These are phyloP conservation scores for Hypoxylon sp. DNA, from an alignment of 2,329 filamentous ascomycete species.

Conservation along the genomic window DNA sequence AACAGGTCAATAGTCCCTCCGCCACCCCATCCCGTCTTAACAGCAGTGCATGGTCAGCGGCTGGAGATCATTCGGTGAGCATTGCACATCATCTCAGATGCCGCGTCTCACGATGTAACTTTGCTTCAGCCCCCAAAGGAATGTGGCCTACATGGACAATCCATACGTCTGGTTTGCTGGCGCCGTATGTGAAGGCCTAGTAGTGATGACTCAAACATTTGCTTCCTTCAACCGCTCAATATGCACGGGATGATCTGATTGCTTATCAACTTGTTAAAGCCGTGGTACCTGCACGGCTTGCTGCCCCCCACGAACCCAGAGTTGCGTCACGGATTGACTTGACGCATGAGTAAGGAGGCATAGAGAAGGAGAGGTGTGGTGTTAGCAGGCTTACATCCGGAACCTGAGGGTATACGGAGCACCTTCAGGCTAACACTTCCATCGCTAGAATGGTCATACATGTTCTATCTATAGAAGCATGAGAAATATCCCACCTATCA, in stretches of 20 bases:
- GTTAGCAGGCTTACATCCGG: constrained; percentile 7
- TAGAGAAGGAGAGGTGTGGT: constrained; percentile 13
- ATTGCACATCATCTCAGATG: constrained; percentile 10
- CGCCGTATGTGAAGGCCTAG: constrained; percentile 15
- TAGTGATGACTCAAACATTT: constrained; percentile 5
- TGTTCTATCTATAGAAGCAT: neutral
- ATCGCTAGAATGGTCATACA: neutral
- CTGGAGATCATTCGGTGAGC: constrained; percentile 12
- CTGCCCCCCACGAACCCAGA: neutral
- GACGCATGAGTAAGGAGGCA: constrained; percentile 13
- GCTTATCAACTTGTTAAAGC: neutral
- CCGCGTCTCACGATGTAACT: constrained; percentile 22
- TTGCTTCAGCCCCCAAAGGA: constrained; percentile 2
- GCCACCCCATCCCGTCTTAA: neutral
- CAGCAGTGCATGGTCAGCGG: constrained; percentile 1
- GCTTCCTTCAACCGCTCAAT: constrained; percentile 12
- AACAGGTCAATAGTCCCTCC: neutral
- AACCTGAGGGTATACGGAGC: neutral
- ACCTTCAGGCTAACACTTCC: neutral
- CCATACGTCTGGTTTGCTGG: constrained; percentile 15
- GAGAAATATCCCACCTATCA: neutral
- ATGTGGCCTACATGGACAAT: constrained; percentile 5
- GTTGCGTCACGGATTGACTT: neutral
- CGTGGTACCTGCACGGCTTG: neutral
- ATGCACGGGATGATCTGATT: constrained; percentile 13